Base-by-base conservation (phyloP, 75 land plant genomes). In the Pinus albicaulis region DNA sequence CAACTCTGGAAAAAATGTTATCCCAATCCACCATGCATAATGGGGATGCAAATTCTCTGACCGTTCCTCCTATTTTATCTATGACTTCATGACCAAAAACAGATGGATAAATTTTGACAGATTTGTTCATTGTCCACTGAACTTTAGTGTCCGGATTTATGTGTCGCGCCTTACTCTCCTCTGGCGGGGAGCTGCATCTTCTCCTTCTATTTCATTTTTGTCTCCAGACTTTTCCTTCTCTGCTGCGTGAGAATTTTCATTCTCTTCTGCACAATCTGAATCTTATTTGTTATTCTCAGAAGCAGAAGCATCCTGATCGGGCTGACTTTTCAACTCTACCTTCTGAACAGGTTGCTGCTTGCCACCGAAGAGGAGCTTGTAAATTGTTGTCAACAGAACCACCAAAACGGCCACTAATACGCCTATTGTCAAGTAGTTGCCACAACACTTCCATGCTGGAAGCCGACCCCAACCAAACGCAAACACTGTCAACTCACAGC, bases 361-460 rank as follows among this genome's bases (percentile, higher is more conserved):
- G 24, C 89, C 85, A 56, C 95, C 93, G 71, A 88, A 90, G 12
- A 92, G 38, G 41, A 88, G 5, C 76, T 68, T 90, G 44, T 82
- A 85, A 16, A 90, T 1, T 4, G 88, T 48, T 3, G 89, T 79
- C 28, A 88, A 19, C 38, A 90, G 0, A 1, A 92, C 84, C 12
- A 90, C 79, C 31, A 82, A 61, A 58, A 86, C 62, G 13, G 89
- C 80, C 16, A 86, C 91, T 16, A 92, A 55, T 24, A 88, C 59
- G n/a, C 93, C 90, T 58, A 92, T 80, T 1, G 92, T 90, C 14
- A 90, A 55, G n/a, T n/a, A n/a, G n/a, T n/a, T n/a, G n/a, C n/a
- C n/a, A n/a, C n/a, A n/a, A n/a, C n/a, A n/a, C n/a, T n/a, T n/a
- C n/a, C n/a, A n/a, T n/a, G n/a, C n/a, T n/a, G n/a, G n/a, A n/a